Evolutionary conservation across 805 yeast species (phyloP).

Genomic region (Citeromyces nyonsensis): DNA sequence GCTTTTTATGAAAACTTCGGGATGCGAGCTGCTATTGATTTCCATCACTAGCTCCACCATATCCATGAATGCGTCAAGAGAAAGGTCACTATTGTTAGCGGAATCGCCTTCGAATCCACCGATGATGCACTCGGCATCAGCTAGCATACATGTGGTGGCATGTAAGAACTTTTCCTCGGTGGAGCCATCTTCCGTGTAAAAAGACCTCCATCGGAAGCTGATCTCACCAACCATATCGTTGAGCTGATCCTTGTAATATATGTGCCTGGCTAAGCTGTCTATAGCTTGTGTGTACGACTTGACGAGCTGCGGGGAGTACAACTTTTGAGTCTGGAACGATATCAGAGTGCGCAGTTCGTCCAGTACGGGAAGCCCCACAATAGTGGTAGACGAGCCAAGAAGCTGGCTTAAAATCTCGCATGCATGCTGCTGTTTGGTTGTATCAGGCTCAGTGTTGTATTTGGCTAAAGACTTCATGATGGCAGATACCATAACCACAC

Average conservation of each 20-base stretch:
- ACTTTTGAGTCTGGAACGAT: constrained; percentile 21
- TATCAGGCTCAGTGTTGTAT: constrained; percentile 5
- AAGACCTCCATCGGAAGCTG: constrained; percentile 23
- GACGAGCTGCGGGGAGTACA: constrained; percentile 12
- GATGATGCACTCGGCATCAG: constrained; percentile 12
- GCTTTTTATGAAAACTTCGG: too few relatives aligned
- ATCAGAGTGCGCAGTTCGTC: constrained; percentile 57
- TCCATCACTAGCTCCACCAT: not conserved
- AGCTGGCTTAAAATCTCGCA: constrained; percentile 20
- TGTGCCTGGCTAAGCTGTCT: constrained; percentile 58
- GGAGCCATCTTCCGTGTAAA: constrained; percentile 5
- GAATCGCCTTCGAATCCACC: constrained; percentile 10
- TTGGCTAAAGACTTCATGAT: constrained; percentile 1
- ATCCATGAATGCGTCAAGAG: constrained; percentile 1
- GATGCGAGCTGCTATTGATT: too few relatives aligned
- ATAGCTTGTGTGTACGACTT: constrained; percentile 39
- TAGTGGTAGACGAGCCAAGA: constrained; percentile 62
- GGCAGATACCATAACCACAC: constrained; percentile 48
- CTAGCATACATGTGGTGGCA: constrained; percentile 4
- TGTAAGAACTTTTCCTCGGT: not conserved
- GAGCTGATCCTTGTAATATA: constrained; percentile 77
- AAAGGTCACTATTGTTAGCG: constrained; percentile 5
- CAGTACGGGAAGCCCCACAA: constrained; percentile 76
- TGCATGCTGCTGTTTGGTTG: too few relatives aligned
- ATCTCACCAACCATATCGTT: constrained; percentile 69